These are phyloP conservation scores for Ophiocordyceps polyrhachis-furcata DNA, from an alignment of 2,329 filamentous ascomycete genomes.

Conservation along the genomic window DNA sequence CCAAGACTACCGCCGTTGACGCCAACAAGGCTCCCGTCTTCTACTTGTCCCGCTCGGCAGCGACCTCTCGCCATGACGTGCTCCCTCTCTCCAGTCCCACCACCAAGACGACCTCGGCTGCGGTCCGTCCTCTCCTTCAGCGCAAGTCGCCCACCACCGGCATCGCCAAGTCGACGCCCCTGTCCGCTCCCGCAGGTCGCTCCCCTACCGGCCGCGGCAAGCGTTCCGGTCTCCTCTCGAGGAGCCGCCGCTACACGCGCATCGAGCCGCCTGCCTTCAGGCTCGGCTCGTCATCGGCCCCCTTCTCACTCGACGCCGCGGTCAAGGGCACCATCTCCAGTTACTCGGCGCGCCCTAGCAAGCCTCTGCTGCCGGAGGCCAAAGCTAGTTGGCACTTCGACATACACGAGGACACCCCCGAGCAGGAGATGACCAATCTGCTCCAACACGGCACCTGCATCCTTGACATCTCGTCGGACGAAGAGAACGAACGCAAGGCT, in stretches of 20 bases:
- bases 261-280: conserved; percentile 50
- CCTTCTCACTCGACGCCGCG: conserved; percentile 73
- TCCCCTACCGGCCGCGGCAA: conserved; percentile 52
- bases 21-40: conserved; percentile 26
- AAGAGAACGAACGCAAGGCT: conserved; percentile 45
- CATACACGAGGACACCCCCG: conserved; percentile 80
- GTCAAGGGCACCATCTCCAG: conserved; percentile 56
- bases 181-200: conserved; percentile 57
- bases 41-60: conserved; percentile 16
- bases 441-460: conserved; percentile 80
- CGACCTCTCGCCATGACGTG: conserved; percentile 8
- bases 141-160: conserved; percentile 32
- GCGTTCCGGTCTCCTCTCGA: conserved; percentile 47
- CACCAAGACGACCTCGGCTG: conserved; percentile 14
- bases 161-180: conserved; percentile 30
- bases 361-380: conserved; percentile 20
- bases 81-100: conserved; percentile 7
- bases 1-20: conserved; percentile 26
- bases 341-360: conserved; percentile 28
- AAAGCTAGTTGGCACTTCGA: conserved; percentile 74
- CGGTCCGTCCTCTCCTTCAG: conserved; percentile 25
- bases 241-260: conserved; percentile 49
- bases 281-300: conserved; percentile 33
- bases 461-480: conserved; percentile 79
- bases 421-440: conserved; percentile 80